Base-by-base conservation (phyloP, 306 rosid genomes). In the Gillenia trifoliata region DNA sequence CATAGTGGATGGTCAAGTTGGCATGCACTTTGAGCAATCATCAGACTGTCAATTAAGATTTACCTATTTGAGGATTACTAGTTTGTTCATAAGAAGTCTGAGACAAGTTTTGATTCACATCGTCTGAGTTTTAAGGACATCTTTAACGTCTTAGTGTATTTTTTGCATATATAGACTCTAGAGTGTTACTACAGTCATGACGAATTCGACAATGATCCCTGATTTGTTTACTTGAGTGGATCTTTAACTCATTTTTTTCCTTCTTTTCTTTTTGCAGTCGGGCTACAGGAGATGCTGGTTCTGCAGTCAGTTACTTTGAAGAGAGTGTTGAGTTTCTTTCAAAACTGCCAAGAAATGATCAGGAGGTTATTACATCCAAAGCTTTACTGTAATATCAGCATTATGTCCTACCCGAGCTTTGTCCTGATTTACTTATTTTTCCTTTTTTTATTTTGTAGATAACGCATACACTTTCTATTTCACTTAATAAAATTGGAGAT, bases 401-500 rank as follows among this genome's bases (percentile, higher is more conserved):
- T 61, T 34, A 62, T 40, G 30, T 67, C 64, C 22, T 60, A 26
- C 41, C 64, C 12, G 41, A 64, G 40, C 34, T 30, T 26, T 20
- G 36, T 38, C 45, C 50, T 75, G 41, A 25, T 68, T n/a, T 74
- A 2, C 20, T 25, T 50, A 13, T 54, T 63, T 54, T 64, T 68
- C 40, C 70, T 45, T 45, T 45, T 43, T 38, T 69, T 17, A 60
- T 31, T 69, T 64, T 36, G 67, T 88, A 95, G 97, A 79, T 95
- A 72, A 85, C 85, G 11, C 98, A 90, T 79, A 95, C 99, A 63
- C 98, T 95, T 66, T 92, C 97, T 50, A 97, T 92, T 74, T 95
- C 99, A 50, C 97, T 94, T 33, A 92, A 95, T 83, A 95, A 95
- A 86, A 89, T 95, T 80, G 98, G 98, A 61, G 98, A 91, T 85